Evolutionary conservation across 768 basidiomycete genomes (phyloP).

Genomic region (Rhizopogon rudus): DNA sequence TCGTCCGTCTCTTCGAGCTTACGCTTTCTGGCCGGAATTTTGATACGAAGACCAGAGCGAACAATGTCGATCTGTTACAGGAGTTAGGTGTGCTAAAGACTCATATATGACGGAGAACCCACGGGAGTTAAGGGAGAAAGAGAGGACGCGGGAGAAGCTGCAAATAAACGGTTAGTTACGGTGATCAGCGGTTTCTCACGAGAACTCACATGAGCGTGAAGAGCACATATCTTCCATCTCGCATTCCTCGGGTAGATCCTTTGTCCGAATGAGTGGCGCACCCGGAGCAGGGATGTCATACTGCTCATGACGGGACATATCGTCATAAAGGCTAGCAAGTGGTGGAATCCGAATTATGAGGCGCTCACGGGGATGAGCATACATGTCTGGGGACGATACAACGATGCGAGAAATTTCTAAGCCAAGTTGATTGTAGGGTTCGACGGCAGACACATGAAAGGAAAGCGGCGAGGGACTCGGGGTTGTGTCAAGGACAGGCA

Average conservation of each 20-base stretch:
- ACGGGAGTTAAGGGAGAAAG: constrained; percentile 13
- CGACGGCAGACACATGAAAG: neutral
- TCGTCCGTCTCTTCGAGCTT: constrained; percentile 17
- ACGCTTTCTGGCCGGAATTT: constrained; percentile 19
- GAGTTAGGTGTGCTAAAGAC: neutral
- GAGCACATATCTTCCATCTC: constrained; percentile 13
- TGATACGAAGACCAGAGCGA: constrained; percentile 21
- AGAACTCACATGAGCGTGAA: constrained; percentile 12
- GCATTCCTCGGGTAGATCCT: constrained; percentile 19
- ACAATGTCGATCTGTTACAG: constrained; percentile 5
- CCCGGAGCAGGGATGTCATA: constrained; percentile 7
- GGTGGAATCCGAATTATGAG: constrained; percentile 4
- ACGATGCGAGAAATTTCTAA: constrained; percentile 6
- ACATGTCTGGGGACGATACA: neutral
- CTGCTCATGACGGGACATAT: neutral
- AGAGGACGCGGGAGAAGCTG: constrained; percentile 9
- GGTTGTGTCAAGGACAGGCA: constrained; percentile 31
- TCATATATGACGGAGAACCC: neutral
- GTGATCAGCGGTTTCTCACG: neutral
- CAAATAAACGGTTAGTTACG: neutral
- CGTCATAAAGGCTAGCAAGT: neutral
- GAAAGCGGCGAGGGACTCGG: neutral
- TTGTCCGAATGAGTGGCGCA: constrained; percentile 21
- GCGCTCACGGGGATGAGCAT: neutral
- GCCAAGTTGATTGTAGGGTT: neutral